Conservation (phyloP, 352 stramenopile genomes). For the Pythium chondricola region DNA sequence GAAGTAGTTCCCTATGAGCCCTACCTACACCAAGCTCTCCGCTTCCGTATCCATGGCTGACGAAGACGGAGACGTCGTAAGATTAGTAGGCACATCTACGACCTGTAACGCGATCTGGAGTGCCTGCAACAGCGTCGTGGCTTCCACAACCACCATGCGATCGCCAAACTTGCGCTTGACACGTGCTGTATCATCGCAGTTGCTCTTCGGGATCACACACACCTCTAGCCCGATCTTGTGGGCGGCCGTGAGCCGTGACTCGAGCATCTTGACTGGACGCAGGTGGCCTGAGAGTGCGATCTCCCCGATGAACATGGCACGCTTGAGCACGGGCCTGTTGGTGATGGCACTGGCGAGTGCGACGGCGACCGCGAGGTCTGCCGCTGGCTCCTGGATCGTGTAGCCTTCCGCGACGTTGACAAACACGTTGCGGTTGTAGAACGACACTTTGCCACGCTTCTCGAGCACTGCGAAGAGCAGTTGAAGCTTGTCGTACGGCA, state of each 20-base stretch:
- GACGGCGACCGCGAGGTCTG: constrained; percentile 70
- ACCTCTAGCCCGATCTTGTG: constrained; percentile 74
- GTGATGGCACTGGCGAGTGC: constrained; percentile 67
- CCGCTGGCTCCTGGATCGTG: constrained; percentile 72
- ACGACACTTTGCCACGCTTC: constrained; percentile 80
- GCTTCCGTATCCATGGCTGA: constrained; percentile 7
- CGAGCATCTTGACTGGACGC: constrained; percentile 78
- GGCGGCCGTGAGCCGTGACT: constrained; percentile 65
- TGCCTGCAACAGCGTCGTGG: constrained; percentile 55
- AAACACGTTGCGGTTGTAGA: constrained; percentile 76
- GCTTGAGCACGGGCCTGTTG: constrained; percentile 41
- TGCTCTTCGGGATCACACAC: constrained; percentile 63
- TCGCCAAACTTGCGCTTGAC: constrained; percentile 50
- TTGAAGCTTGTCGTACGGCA: constrained; percentile 86
- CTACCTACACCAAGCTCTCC: too few species aligned
- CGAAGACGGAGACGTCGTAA: not conserved
- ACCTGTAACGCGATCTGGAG: constrained; percentile 49
- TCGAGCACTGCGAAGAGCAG: constrained; percentile 95
- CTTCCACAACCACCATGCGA: constrained; percentile 54
- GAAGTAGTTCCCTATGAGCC: too few species aligned
- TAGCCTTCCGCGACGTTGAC: constrained; percentile 85
- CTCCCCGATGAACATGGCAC: constrained; percentile 70
- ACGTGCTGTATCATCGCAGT: constrained; percentile 34
- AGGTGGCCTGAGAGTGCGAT: constrained; percentile 74
- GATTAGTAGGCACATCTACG: not conserved